Evolutionary conservation across 2,329 filamentous ascomycete genomes (phyloP).

Genomic region (Dactylellina parvicollis): DNA sequence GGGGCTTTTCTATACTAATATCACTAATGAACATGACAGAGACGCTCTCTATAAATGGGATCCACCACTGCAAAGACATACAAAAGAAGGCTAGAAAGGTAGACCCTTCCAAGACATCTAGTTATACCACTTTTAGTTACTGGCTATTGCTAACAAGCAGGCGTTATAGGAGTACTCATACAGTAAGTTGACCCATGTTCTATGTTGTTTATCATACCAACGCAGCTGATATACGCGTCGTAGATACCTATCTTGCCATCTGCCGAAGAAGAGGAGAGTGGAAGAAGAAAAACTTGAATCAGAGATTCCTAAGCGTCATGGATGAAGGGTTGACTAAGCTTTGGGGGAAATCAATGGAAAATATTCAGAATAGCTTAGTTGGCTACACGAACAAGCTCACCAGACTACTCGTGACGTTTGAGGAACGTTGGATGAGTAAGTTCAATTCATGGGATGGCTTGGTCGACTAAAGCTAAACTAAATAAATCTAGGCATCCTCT

Average conservation of each 20-base stretch:
- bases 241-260: slow-evolving; percentile 25
- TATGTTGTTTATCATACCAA: neutral
- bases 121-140: too few species aligned
- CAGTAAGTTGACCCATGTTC: neutral
- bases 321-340: slow-evolving; percentile 5
- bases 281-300: slow-evolving; percentile 18
- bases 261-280: slow-evolving; percentile 25
- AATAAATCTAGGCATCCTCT: slow-evolving; percentile 16
- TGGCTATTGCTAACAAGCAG: neutral
- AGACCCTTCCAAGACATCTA: neutral
- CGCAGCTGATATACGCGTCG: neutral
- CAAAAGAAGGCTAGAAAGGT: slow-evolving; percentile 19
- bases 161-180: neutral
- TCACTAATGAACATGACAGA: slow-evolving; percentile 2
- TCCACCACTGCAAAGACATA: neutral
- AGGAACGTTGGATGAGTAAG: slow-evolving; percentile 34
- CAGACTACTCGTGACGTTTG: neutral
- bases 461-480: too few species aligned
- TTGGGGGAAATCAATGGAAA: slow-evolving; percentile 14
- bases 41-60: neutral
- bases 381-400: neutral
- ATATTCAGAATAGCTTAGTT: neutral
- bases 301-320: neutral
- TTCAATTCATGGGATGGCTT: too few species aligned
- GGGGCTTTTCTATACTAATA: too few species aligned